Base-by-base conservation (phyloP, 805 yeast genomes). In the Lipomyces starkeyi region DNA sequence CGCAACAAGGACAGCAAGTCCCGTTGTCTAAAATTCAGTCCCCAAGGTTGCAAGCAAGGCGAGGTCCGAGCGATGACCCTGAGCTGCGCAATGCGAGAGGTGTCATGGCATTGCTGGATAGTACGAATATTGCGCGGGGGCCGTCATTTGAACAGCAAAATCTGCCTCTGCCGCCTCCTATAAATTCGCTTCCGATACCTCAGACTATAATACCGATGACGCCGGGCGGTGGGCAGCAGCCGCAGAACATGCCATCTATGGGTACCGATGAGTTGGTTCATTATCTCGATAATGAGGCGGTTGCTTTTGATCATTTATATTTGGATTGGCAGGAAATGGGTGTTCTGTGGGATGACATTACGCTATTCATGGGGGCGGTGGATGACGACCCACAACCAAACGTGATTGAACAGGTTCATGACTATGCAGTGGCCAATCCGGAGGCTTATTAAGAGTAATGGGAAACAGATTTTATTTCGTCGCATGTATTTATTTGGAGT, bases 261-360 rank as follows among this genome's bases (percentile, higher is more conserved):
- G 72, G 67, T 32, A 67, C 72, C 22, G 72, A 69, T n/a, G 72
- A 69, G 60, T 52, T 69, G 3, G 71, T 69, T 2, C 59, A 64
- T 25, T 69, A 34, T 35, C 58, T 69, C 5, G 72, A 69, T 57
- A 69, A 69, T 58, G 72, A 69, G 20, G 63, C 71, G 17, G 72
- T 69, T 17, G 72, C 72, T 13, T 68, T 69, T 53, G 72, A 69
- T 62, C 70, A 63, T 27, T 62, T 69, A n/a, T 69, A 69, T 53
- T 56, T 69, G 27, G 72, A 69, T 53, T 68, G 64, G 66, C 66
- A 68, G 58, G 71, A 69, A 49, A 64, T 64, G 67, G 72, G 69
- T 4, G 68, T 68, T 2, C 53, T 69, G 14, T 69, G 71, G 71
- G 72, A 69, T 29, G 72, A 69, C 49, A 67, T 66, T 43, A 37